phyloP scores from a whole-genome alignment of 2,329 filamentous ascomycete species.

The Hirsutella thompsonii region DNA sequence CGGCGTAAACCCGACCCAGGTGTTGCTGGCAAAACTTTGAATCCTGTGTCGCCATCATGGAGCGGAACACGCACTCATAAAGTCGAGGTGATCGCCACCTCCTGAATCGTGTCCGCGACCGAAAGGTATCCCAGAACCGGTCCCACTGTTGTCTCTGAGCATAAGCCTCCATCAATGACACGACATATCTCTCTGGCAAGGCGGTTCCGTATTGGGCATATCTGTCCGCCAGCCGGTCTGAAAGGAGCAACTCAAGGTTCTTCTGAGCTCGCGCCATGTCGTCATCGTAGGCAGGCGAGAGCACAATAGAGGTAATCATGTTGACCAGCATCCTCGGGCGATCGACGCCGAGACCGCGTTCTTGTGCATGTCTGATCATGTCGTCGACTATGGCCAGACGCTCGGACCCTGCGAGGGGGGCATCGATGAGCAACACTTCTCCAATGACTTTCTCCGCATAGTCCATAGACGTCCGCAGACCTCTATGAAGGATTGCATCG shows the following conservation, averaged over 20 bases:
- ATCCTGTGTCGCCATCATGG: constrained; percentile 31
- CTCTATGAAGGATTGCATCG: constrained; percentile 24
- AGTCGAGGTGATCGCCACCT: constrained; percentile 34
- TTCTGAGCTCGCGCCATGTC: constrained; percentile 25
- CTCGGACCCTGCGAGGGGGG: constrained; percentile 9
- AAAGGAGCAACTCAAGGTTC: constrained; percentile 32
- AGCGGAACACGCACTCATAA: constrained; percentile 40
- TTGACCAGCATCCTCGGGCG: constrained; percentile 34
- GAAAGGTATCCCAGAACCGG: constrained; percentile 49
- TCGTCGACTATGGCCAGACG: constrained; percentile 27
- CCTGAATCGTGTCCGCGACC: constrained; percentile 36
- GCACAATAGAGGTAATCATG: constrained; percentile 27
- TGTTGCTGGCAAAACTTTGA: constrained; percentile 30
- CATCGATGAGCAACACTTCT: constrained; percentile 19
- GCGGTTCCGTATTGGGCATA: constrained; percentile 4
- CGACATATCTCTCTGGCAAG: constrained; percentile 25
- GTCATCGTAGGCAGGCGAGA: constrained; percentile 15
- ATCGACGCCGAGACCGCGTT: constrained; percentile 29
- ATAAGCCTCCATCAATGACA: constrained; percentile 32
- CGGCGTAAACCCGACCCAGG: constrained; percentile 40
- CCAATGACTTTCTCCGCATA: constrained; percentile 24
- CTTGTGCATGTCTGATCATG: constrained; percentile 30
- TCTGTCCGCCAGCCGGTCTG: constrained; percentile 15
- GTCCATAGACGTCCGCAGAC: constrained; percentile 19
- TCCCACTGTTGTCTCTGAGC: constrained; percentile 35